Evolutionary conservation across 192 early-diverging fungal genomes (phyloP).

Genomic region (Backusella liffmaniae): DNA sequence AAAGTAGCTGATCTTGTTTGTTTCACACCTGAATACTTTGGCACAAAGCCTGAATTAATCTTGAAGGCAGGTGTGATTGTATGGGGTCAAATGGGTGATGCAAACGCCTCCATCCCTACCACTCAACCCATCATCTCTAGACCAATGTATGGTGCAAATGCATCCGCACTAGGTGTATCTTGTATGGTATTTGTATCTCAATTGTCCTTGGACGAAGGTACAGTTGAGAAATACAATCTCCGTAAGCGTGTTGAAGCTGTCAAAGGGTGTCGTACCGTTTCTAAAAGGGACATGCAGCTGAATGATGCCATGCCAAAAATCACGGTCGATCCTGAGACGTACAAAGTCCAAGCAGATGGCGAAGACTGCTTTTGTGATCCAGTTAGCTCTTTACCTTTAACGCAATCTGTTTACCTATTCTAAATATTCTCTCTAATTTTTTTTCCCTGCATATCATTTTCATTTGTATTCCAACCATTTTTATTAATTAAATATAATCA

Average conservation of each 20-base stretch:
- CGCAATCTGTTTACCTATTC: slow-evolving; percentile 66
- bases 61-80: slow-evolving; percentile 89
- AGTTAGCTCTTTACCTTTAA: slow-evolving; percentile 64
- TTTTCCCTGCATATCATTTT: neutral
- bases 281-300: slow-evolving; percentile 86
- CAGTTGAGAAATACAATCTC: slow-evolving; percentile 57
- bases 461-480: slow-evolving; percentile 5
- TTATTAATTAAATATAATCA: neutral
- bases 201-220: slow-evolving; percentile 62
- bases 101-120: slow-evolving; percentile 94
- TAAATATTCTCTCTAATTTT: slow-evolving; percentile 25
- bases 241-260: slow-evolving; percentile 72
- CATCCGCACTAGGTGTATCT: slow-evolving; percentile 55
- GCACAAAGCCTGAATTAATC: slow-evolving; percentile 81
- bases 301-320: slow-evolving; percentile 79
- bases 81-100: slow-evolving; percentile 87
- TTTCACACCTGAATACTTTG: slow-evolving; percentile 85
- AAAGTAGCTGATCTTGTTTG: slow-evolving; percentile 94
- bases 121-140: slow-evolving; percentile 85
- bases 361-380: slow-evolving; percentile 66
- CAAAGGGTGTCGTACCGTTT: slow-evolving; percentile 70
- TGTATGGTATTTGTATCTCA: slow-evolving; percentile 85
- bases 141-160: slow-evolving; percentile 82
- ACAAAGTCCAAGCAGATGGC: slow-evolving; percentile 82
- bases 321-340: slow-evolving; percentile 90